phyloP scores from a whole-genome alignment of 2,329 filamentous ascomycete species.

The Periconia sp. region DNA sequence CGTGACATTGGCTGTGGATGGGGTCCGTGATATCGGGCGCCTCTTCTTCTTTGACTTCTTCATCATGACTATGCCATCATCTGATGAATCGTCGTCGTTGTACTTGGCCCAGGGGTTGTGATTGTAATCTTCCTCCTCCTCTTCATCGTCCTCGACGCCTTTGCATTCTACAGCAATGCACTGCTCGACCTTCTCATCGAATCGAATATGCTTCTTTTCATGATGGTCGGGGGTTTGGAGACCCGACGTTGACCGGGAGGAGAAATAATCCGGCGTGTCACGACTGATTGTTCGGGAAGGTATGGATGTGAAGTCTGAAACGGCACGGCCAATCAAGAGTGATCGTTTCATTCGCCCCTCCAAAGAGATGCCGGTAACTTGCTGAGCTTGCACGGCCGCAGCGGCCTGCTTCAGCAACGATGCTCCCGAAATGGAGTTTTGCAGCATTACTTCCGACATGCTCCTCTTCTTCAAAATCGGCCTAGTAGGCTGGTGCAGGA shows the following conservation, averaged over 20 bases:
- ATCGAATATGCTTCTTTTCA: constrained; percentile 86
- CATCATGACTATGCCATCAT: constrained; percentile 77
- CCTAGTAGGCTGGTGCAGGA: constrained; percentile 67
- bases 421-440: constrained; percentile 82
- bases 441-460: constrained; percentile 93
- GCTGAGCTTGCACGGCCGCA: constrained; percentile 82
- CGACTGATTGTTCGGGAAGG: constrained; percentile 63
- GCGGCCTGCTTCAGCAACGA: constrained; percentile 88
- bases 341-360: constrained; percentile 53
- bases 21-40: constrained; percentile 56
- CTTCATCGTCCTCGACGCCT: constrained; percentile 72
- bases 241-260: constrained; percentile 67
- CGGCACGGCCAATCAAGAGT: constrained; percentile 60
- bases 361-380: constrained; percentile 56
- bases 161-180: constrained; percentile 92
- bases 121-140: constrained; percentile 42
- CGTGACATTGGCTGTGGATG: constrained; percentile 57
- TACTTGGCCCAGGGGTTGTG: constrained; percentile 43
- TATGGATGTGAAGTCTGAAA: constrained; percentile 70
- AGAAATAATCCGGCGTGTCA: constrained; percentile 65
- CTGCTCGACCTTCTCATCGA: constrained; percentile 93
- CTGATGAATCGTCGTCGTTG: constrained; percentile 56
- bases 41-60: constrained; percentile 68
- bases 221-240: constrained; percentile 62
- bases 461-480: constrained; percentile 95